Percentiles rank a stretch among this genome's conserved stretches.
Conservation (phyloP, 2,329 filamentous ascomycete species). For the Ceratocystiopsis brevicomis region DNA sequence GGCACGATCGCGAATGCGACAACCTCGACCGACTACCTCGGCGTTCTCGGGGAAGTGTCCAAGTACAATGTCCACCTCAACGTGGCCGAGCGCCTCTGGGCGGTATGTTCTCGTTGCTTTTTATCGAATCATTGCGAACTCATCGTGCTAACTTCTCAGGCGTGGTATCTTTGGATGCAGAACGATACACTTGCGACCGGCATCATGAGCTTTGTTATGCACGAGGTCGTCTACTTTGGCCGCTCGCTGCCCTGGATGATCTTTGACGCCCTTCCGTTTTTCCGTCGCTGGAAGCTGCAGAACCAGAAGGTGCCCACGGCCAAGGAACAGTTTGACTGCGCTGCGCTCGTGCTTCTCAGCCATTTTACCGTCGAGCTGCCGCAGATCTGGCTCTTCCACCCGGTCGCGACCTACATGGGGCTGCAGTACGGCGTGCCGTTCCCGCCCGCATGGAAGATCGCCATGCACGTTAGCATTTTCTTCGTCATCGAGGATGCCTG, state of each 20-base stretch:
- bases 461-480: slow-evolving; percentile 78
- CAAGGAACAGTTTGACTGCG: slow-evolving; percentile 87
- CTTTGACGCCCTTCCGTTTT: slow-evolving; percentile 70
- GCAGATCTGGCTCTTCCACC: slow-evolving; percentile 98
- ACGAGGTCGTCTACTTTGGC: slow-evolving; percentile 90
- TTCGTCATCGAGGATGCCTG: slow-evolving; percentile 92
- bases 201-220: slow-evolving; percentile 92
- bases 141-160: slow-evolving; percentile 18
- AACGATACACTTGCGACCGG: slow-evolving; percentile 93
- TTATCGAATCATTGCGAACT: background rate
- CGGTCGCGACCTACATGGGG: slow-evolving; percentile 80
- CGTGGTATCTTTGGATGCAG: slow-evolving; percentile 96
- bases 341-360: slow-evolving; percentile 74
- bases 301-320: slow-evolving; percentile 76
- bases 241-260: slow-evolving; percentile 81
- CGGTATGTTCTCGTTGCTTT: slow-evolving; percentile 28
- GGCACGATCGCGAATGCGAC: slow-evolving; percentile 9
- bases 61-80: slow-evolving; percentile 74
- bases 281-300: slow-evolving; percentile 92
- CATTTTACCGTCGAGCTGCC: slow-evolving; percentile 97
- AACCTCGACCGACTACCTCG: slow-evolving; percentile 31
- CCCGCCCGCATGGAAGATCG: slow-evolving; percentile 69
- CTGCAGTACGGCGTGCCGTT: slow-evolving; percentile 80
- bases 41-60: slow-evolving; percentile 42
- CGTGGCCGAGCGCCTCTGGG: slow-evolving; percentile 75